Percentiles rank a stretch among this genome's conserved stretches.
phyloP scores from a whole-genome alignment of 352 stramenopile genomes.

The Pseudoperonospora humuli region DNA sequence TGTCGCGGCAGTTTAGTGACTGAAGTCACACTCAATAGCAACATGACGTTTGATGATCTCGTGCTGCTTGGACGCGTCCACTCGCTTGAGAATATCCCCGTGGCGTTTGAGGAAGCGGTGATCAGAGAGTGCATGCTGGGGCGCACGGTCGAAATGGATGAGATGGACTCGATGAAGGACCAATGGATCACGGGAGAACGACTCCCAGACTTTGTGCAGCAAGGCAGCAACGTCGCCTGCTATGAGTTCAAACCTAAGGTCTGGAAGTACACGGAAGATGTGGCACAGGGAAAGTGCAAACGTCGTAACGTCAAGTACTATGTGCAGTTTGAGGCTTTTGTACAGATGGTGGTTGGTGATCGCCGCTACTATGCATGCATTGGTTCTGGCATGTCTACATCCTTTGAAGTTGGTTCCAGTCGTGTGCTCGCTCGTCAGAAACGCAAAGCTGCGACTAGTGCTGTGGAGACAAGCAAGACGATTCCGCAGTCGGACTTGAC shows the following conservation, averaged over 20 bases:
- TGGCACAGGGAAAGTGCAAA: slow-evolving; percentile 85
- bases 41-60: slow-evolving; percentile 73
- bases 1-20: slow-evolving; percentile 76
- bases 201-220: slow-evolving; percentile 78
- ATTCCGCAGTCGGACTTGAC: slow-evolving; percentile 25
- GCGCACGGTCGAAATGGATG: slow-evolving; percentile 60
- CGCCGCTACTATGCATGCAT: slow-evolving; percentile 80
- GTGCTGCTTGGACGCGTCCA: slow-evolving; percentile 73
- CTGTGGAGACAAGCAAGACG: slow-evolving; percentile 11
- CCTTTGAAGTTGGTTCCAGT: slow-evolving; percentile 79
- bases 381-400: slow-evolving; percentile 78
- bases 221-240: slow-evolving; percentile 58
- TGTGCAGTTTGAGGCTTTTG: slow-evolving; percentile 82
- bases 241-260: slow-evolving; percentile 88
- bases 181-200: slow-evolving; percentile 80
- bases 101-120: slow-evolving; percentile 79
- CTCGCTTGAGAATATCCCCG: slow-evolving; percentile 77
- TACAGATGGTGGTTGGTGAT: slow-evolving; percentile 65
- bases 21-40: slow-evolving; percentile 79
- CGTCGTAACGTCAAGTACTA: slow-evolving; percentile 86
- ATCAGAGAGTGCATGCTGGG: slow-evolving; percentile 80
- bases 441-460: slow-evolving; percentile 63
- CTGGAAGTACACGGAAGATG: slow-evolving; percentile 86
- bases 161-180: slow-evolving; percentile 82
- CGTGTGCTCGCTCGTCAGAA: slow-evolving; percentile 79